Conservation (phyloP, 441 rosid genomes). For the Kokia cookei region DNA sequence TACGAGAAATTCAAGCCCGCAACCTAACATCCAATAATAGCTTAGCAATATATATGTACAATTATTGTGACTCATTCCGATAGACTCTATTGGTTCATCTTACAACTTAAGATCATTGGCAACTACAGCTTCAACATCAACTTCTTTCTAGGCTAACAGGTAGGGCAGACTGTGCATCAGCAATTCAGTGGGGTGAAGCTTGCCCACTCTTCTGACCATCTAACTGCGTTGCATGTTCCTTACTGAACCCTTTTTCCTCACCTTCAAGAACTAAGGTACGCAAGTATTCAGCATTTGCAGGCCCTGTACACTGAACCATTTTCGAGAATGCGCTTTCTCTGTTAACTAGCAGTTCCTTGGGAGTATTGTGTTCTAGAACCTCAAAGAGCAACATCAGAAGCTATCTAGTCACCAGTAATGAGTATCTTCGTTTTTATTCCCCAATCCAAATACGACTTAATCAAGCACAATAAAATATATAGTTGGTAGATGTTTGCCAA, state of each 20-base stretch:
- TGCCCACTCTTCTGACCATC: slow-evolving; percentile 31
- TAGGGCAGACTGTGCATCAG: slow-evolving; percentile 40
- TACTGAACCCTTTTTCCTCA: slow-evolving; percentile 17
- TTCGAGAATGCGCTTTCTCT: slow-evolving; percentile 44
- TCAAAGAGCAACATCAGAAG: slow-evolving; percentile 11
- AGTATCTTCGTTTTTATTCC: not conserved
- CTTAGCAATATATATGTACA: no score
- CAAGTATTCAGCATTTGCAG: slow-evolving; percentile 51
- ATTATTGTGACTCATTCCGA: no score
- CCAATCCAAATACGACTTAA: not conserved
- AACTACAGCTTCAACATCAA: no score
- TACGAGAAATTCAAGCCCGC: no score
- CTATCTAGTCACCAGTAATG: not conserved
- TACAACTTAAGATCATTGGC: no score
- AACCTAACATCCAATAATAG: no score
- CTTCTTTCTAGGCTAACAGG: slow-evolving; percentile 17
- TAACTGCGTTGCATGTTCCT: slow-evolving; percentile 13
- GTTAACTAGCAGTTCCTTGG: slow-evolving; percentile 42
- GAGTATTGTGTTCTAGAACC: slow-evolving; percentile 54
- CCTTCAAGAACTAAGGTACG: slow-evolving; percentile 30
- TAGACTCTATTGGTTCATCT: no score
- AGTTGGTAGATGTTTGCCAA: not conserved
- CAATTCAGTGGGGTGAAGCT: slow-evolving; percentile 49
- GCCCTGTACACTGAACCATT: slow-evolving; percentile 67
- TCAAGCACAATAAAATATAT: not conserved